Percentiles rank a stretch among this genome's conserved stretches.
Conservation (phyloP, 805 yeast genomes). For the Zygosaccharomyces gambellarensis region DNA sequence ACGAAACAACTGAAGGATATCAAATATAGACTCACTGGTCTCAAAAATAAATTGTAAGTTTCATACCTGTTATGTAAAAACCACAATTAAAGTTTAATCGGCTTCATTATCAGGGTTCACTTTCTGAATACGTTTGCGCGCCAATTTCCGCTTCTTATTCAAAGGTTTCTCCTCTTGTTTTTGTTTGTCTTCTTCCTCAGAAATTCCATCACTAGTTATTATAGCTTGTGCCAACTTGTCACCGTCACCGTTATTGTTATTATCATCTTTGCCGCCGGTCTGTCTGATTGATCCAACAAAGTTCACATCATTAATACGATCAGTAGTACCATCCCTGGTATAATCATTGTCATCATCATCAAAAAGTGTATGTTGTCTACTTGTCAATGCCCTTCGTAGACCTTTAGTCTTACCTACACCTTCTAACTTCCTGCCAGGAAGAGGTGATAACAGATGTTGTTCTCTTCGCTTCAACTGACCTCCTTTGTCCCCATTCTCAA, state of each 20-base stretch:
- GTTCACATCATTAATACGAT: constrained; percentile 16
- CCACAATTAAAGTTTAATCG: not conserved
- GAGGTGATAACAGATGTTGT: constrained; percentile 27
- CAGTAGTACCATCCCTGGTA: constrained; percentile 5
- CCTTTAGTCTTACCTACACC: constrained; percentile 19
- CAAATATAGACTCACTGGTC: constrained; percentile 68
- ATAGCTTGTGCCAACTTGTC: constrained; percentile 16
- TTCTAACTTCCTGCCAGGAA: constrained; percentile 17
- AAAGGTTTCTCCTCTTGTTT: constrained; percentile 2
- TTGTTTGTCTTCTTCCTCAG: constrained; percentile 10
- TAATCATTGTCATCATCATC: constrained; percentile 18
- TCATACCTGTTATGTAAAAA: not conserved
- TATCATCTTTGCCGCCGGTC: not conserved
- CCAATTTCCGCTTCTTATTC: constrained; percentile 17
- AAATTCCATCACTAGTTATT: constrained; percentile 17
- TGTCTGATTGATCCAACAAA: constrained; percentile 18
- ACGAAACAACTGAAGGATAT: constrained; percentile 76
- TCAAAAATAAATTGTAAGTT: constrained; percentile 27
- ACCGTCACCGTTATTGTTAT: not conserved
- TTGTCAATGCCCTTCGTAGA: constrained; percentile 19
- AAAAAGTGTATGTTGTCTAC: constrained; percentile 21
- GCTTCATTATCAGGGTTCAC: constrained; percentile 16
- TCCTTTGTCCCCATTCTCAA: constrained; percentile 2
- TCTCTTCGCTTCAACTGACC: constrained; percentile 6
- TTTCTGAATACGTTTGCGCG: constrained; percentile 22